Conservation (phyloP, 1,284 basidiomycete species). For the Tilletia caries region DNA sequence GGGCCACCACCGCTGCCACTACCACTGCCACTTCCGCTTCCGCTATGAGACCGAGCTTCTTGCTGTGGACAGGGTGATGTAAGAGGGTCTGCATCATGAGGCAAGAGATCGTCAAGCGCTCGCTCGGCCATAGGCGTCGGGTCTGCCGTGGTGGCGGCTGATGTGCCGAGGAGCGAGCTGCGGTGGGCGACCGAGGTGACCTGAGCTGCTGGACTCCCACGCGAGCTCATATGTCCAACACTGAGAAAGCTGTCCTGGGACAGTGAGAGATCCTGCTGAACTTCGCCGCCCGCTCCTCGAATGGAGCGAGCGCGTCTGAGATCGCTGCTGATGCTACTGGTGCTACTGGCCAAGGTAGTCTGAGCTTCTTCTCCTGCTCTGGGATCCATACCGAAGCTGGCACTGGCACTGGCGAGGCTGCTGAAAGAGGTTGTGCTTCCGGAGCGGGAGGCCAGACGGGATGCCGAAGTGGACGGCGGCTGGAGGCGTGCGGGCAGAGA, state of each 20-base stretch:
- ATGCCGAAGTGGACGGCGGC: background rate
- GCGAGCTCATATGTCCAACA: background rate
- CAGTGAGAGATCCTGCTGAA: background rate
- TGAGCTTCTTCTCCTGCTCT: background rate
- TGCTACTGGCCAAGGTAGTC: background rate
- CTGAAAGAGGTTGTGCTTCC: conserved; percentile 9
- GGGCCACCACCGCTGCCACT: background rate
- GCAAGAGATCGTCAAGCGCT: background rate
- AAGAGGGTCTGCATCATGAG: background rate
- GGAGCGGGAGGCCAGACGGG: conserved; percentile 1
- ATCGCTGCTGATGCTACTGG: background rate
- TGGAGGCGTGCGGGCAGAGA: background rate
- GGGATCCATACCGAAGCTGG: no score
- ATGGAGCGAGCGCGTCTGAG: background rate
- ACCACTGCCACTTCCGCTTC: conserved; percentile 3
- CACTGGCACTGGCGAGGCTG: background rate
- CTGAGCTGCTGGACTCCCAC: background rate
- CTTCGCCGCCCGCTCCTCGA: background rate
- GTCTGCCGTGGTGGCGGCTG: background rate
- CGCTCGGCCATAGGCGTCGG: conserved; percentile 8
- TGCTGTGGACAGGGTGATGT: background rate
- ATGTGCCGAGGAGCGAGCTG: background rate
- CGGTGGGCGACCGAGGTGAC: background rate
- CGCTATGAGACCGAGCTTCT: no score
- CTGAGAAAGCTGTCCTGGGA: conserved; percentile 10